phyloP scores from a whole-genome alignment of 345 rosid genomes.

The Erodium maritimum region DNA sequence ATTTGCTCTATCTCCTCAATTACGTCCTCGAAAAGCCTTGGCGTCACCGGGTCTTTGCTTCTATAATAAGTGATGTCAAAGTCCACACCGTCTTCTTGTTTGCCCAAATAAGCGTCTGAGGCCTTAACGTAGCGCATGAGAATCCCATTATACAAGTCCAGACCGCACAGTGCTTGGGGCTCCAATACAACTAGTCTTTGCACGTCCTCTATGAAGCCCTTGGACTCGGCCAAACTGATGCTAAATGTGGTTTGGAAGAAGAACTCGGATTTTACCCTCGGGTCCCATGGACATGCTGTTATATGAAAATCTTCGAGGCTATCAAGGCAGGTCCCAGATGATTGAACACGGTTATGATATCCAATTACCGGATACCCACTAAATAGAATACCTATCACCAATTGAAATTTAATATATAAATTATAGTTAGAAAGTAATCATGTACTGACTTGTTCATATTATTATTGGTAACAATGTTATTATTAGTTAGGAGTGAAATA shows the following conservation, averaged over 20 bases:
- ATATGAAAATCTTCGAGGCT: slow-evolving; percentile 33
- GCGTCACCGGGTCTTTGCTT: slow-evolving; percentile 48
- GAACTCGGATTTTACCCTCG: slow-evolving; percentile 50
- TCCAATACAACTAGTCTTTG: slow-evolving; percentile 39
- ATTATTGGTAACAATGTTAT: too few species aligned
- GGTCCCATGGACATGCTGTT: slow-evolving; percentile 75
- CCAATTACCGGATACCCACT: slow-evolving; percentile 76
- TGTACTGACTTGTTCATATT: too few species aligned
- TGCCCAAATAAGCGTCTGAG: slow-evolving; percentile 61
- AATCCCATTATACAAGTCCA: slow-evolving; percentile 56
- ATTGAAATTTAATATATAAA: too few species aligned
- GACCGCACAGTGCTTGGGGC: slow-evolving; percentile 36
- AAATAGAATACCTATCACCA: slow-evolving; percentile 30
- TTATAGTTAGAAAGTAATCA: too few species aligned
- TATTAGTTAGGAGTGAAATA: too few species aligned
- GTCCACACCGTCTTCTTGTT: slow-evolving; percentile 59
- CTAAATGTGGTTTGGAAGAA: slow-evolving; percentile 56
- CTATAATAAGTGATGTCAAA: slow-evolving; percentile 67
- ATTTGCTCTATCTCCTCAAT: slow-evolving; percentile 79
- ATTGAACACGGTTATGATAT: slow-evolving; percentile 53
- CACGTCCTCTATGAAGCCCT: slow-evolving; percentile 49
- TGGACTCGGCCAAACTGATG: slow-evolving; percentile 30
- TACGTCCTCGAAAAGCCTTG: slow-evolving; percentile 52
- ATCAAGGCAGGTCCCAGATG: slow-evolving; percentile 80
- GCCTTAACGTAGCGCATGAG: slow-evolving; percentile 69